These are phyloP conservation scores for Verticillium klebahnii DNA, from an alignment of 2,329 filamentous ascomycete genomes.

Conservation along the genomic window DNA sequence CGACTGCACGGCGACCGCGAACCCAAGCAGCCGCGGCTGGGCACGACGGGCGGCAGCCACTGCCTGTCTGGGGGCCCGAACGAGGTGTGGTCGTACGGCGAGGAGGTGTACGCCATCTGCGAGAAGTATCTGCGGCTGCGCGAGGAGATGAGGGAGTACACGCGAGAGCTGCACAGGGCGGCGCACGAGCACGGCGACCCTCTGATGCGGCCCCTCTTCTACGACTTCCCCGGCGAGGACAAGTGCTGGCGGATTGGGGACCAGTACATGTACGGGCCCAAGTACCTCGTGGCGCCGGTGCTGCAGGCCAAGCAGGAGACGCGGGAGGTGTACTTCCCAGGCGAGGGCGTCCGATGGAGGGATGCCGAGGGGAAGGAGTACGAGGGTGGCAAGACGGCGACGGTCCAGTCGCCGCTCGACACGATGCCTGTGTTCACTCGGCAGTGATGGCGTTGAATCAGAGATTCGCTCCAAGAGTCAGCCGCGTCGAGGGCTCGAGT, in stretches of 20 bases:
- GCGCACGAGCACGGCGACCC: constrained; percentile 57
- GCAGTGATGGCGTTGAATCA: not conserved
- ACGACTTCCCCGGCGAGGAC: constrained; percentile 55
- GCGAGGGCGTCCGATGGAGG: constrained; percentile 6
- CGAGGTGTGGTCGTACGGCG: constrained; percentile 64
- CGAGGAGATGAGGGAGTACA: constrained; percentile 55
- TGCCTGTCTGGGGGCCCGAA: constrained; percentile 48
- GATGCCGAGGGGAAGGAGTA: constrained; percentile 6
- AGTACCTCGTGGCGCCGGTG: constrained; percentile 55
- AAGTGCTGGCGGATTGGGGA: constrained; percentile 52
- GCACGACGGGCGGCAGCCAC: constrained; percentile 15
- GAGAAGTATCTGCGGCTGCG: constrained; percentile 53
- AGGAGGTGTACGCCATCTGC: constrained; percentile 55
- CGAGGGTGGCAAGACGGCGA: constrained; percentile 8
- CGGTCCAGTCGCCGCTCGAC: constrained; percentile 9
- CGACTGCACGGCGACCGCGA: constrained; percentile 62
- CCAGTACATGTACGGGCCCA: constrained; percentile 60
- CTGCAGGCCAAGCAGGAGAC: constrained; percentile 40
- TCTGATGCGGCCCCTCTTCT: constrained; percentile 59
- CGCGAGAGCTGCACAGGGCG: constrained; percentile 50
- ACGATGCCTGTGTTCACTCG: constrained; percentile 12
- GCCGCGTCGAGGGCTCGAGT: not conserved
- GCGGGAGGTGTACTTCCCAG: constrained; percentile 48
- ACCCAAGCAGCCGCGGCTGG: constrained; percentile 34
- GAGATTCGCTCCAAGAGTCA: not conserved